A percentile compares a stretch with the other conserved stretches of the same genome.
phyloP scores from a whole-genome alignment of 2,329 filamentous ascomycete genomes.

The Clonostachys rhizophaga region DNA sequence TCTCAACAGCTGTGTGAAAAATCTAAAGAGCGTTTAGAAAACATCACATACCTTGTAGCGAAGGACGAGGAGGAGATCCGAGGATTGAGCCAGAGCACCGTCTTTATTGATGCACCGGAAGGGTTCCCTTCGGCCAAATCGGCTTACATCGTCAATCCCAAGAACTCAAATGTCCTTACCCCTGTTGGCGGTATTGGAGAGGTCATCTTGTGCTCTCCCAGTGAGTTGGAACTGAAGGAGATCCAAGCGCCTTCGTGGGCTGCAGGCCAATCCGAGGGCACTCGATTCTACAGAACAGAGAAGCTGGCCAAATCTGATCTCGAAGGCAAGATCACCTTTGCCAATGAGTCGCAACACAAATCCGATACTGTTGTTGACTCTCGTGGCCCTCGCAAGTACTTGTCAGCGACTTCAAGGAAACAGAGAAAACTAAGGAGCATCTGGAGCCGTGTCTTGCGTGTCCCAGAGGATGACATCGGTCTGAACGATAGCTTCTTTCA shows the following conservation, averaged over 20 bases:
- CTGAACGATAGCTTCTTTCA: slow-evolving; percentile 56
- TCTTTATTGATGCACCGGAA: slow-evolving; percentile 7
- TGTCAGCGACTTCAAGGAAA: slow-evolving; percentile 31
- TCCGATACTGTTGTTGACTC: slow-evolving; percentile 1
- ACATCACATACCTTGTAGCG: slow-evolving; percentile 24
- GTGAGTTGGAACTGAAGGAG: slow-evolving; percentile 13
- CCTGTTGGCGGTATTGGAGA: slow-evolving; percentile 37
- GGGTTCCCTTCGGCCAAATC: slow-evolving; percentile 17
- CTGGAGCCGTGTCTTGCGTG: slow-evolving; percentile 41
- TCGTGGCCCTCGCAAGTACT: slow-evolving; percentile 14
- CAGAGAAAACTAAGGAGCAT: slow-evolving; percentile 37
- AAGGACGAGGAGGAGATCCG: slow-evolving; percentile 25
- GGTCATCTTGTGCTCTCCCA: slow-evolving; percentile 28
- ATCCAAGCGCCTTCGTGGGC: slow-evolving; percentile 20
- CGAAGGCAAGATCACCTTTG: slow-evolving; percentile 16
- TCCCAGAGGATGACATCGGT: slow-evolving; percentile 40
- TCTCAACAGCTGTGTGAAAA: slow-evolving; percentile 41
- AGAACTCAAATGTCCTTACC: slow-evolving; percentile 23
- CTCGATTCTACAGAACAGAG: slow-evolving; percentile 29
- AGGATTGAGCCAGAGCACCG: slow-evolving; percentile 10
- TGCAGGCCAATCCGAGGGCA: slow-evolving; percentile 2
- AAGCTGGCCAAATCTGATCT: slow-evolving; percentile 30
- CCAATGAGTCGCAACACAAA: slow-evolving; percentile 4
- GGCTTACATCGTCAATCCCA: slow-evolving; percentile 33
- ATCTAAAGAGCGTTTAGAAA: slow-evolving; percentile 18